phyloP scores from a whole-genome alignment of 1,284 basidiomycete species.

The Fomes fomentarius region DNA sequence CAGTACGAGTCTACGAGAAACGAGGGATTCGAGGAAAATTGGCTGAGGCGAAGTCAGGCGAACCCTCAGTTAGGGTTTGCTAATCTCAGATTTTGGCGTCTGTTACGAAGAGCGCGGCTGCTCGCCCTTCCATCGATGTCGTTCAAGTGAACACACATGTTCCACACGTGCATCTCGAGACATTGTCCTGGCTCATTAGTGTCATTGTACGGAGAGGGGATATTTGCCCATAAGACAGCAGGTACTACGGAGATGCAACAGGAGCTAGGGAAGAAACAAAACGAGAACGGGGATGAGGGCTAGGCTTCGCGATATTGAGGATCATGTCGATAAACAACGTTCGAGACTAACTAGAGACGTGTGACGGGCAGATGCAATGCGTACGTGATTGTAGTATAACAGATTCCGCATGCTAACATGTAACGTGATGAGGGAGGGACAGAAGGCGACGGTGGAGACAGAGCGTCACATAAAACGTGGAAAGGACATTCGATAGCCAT shows the following conservation, averaged over 20 bases:
- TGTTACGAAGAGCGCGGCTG: too few relatives aligned
- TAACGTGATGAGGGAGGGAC: slow-evolving; percentile 28
- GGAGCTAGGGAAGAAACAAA: slow-evolving; percentile 31
- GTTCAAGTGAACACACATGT: too few relatives aligned
- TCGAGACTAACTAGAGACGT: slow-evolving; percentile 17
- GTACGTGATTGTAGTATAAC: slow-evolving; percentile 27
- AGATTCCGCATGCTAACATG: slow-evolving; percentile 33
- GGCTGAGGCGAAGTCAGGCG: slow-evolving; percentile 7
- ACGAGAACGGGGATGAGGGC: slow-evolving; percentile 29
- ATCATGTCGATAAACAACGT: slow-evolving; percentile 22
- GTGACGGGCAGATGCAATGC: slow-evolving; percentile 23
- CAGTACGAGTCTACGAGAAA: too few relatives aligned
- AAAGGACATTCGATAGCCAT: slow-evolving; percentile 28
- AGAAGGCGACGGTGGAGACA: slow-evolving; percentile 24
- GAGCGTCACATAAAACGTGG: slow-evolving; percentile 32
- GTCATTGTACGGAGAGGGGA: slow-evolving; percentile 21
- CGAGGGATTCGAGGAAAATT: slow-evolving; percentile 20
- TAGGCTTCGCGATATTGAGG: slow-evolving; percentile 20
- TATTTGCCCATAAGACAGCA: slow-evolving; percentile 25
- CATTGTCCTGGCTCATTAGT: slow-evolving; percentile 20
- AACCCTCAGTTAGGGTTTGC: slow-evolving; percentile 18
- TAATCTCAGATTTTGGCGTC: background rate
- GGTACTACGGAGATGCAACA: slow-evolving; percentile 33
- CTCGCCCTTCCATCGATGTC: too few relatives aligned
- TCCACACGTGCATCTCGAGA: background rate